Conservation (phyloP, 2,329 filamentous ascomycete species). For the Neofusicoccum sp. region DNA sequence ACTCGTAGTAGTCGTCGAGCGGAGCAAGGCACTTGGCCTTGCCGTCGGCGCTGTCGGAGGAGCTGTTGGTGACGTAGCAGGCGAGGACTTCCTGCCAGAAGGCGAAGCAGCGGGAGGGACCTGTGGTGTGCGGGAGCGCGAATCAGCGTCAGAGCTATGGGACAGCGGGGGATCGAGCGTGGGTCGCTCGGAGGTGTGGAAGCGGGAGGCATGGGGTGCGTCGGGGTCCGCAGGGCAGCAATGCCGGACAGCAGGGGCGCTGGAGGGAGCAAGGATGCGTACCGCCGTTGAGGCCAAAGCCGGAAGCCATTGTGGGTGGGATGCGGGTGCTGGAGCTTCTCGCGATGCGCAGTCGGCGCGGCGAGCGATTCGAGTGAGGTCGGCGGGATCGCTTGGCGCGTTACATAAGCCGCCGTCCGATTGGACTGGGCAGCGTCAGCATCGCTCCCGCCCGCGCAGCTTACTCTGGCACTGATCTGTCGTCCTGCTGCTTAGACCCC, state of each 20-base stretch:
- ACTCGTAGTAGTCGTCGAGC: conserved; percentile 98
- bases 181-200: conserved; percentile 4
- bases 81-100: conserved; percentile 99
- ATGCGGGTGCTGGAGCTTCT: conserved; percentile 2
- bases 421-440: conserved; percentile 7
- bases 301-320: conserved; percentile 68
- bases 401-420: conserved; percentile 15
- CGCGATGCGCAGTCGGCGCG: conserved; percentile 3
- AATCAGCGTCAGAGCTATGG: not conserved
- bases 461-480: not conserved
- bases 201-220: conserved; percentile 25
- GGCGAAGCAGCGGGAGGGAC: conserved; percentile 85
- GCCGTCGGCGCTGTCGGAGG: conserved; percentile 81
- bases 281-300: conserved; percentile 82
- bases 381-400: conserved; percentile 13
- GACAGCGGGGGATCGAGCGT: not conserved
- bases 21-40: conserved; percentile 85
- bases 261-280: conserved; percentile 39
- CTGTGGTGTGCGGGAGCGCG: conserved; percentile 41
- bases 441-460: not conserved
- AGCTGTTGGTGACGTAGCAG: conserved; percentile 94
- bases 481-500: not conserved
- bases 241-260: conserved; percentile 1
- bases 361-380: conserved; percentile 14
- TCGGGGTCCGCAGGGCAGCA: not conserved